A percentile compares a stretch with the other conserved stretches of the same genome.
These are phyloP conservation scores for Zygotorulaspora danielsina DNA, from an alignment of 805 yeast genomes.

Conservation along the genomic window DNA sequence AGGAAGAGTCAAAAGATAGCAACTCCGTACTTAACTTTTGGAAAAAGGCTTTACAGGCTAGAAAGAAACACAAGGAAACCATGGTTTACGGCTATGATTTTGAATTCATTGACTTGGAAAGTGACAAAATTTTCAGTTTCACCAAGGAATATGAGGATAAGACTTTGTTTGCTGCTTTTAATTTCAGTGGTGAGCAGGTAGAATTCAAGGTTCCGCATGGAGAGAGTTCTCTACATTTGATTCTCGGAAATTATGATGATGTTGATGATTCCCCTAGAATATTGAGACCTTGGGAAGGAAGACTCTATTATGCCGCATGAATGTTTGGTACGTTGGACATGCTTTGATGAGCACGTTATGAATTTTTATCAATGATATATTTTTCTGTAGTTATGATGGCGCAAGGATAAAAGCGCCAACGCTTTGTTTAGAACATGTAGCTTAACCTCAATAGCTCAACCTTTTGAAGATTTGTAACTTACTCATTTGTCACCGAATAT, in stretches of 20 bases:
- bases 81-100: conserved; percentile 42
- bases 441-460: too few species aligned
- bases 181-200: conserved; percentile 37
- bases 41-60: conserved; percentile 39
- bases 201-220: conserved; percentile 32
- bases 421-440: too few species aligned
- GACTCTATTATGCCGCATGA: conserved; percentile 34
- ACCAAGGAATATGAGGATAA: conserved; percentile 36
- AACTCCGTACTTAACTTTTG: conserved; percentile 45
- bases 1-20: conserved; percentile 43
- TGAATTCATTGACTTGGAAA: conserved; percentile 41
- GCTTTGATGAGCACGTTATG: not conserved
- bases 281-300: conserved; percentile 44
- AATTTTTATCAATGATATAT: too few species aligned
- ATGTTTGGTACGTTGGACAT: too few species aligned
- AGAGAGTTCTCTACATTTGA: conserved; percentile 33
- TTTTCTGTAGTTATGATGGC: conserved; percentile 43
- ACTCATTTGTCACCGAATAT: too few species aligned
- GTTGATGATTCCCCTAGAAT: conserved; percentile 17
- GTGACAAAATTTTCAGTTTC: conserved; percentile 41
- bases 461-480: too few species aligned
- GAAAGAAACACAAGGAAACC: conserved; percentile 43
- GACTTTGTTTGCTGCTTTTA: conserved; percentile 39
- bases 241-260: conserved; percentile 33
- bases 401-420: too few species aligned